phyloP scores from a whole-genome alignment of 257 asterid genomes.

The Ajuga chamaepitys region DNA sequence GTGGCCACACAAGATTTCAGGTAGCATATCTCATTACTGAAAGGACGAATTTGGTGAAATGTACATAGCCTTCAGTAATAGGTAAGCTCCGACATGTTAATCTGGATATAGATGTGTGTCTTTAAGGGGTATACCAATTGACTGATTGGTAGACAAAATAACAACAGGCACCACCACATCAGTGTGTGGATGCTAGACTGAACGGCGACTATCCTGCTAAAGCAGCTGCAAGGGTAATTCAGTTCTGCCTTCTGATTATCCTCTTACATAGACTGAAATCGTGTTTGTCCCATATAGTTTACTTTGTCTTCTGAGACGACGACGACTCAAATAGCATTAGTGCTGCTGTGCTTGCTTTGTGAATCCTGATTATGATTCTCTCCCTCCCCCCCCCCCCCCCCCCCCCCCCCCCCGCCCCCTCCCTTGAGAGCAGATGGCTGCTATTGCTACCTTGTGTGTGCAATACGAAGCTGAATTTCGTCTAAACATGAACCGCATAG shows the following conservation, averaged over 20 bases:
- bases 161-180: conserved; percentile 40
- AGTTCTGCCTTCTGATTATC: background rate
- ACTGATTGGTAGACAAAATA: background rate
- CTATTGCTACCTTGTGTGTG: too few relatives aligned
- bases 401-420: too few relatives aligned
- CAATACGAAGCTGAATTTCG: conserved; percentile 34
- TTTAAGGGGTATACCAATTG: background rate
- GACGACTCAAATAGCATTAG: too few relatives aligned
- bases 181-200: conserved; percentile 39
- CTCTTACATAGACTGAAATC: too few relatives aligned
- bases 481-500: conserved; percentile 34
- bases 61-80: conserved; percentile 28
- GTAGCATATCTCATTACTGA: conserved; percentile 24
- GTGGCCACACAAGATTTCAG: conserved; percentile 25
- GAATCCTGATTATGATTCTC: too few relatives aligned
- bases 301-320: too few relatives aligned
- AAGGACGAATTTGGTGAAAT: conserved; percentile 39
- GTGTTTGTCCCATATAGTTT: too few relatives aligned
- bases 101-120: conserved; percentile 40
- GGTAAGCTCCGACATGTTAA: conserved; percentile 27
- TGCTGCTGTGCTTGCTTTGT: too few relatives aligned
- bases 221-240: conserved; percentile 45
- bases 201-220: conserved; percentile 36
- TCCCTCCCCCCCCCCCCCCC: too few relatives aligned
- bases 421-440: too few relatives aligned